phyloP scores from a whole-genome alignment of 2,329 filamentous ascomycete species.

The Pseudocercospora ulei region DNA sequence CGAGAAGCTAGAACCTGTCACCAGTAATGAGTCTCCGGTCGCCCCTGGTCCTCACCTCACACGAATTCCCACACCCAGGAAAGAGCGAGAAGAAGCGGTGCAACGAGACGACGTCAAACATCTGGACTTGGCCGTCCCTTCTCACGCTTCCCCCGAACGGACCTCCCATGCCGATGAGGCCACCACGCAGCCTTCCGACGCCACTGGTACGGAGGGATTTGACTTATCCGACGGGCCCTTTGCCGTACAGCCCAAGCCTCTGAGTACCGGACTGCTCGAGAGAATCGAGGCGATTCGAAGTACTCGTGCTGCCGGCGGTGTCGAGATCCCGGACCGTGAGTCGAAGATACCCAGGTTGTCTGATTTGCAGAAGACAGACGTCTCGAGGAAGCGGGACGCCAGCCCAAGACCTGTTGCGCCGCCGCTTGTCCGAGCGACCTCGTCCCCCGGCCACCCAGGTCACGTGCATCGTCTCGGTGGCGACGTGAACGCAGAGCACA shows the following conservation, averaged over 20 bases:
- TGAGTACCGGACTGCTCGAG: conserved; percentile 33
- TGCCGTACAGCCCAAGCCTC: conserved; percentile 30
- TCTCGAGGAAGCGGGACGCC: conserved; percentile 28
- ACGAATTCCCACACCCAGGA: conserved; percentile 26
- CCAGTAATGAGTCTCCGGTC: conserved; percentile 16
- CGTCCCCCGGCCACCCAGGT: conserved; percentile 38
- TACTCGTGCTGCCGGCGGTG: conserved; percentile 22
- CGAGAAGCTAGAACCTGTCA: conserved; percentile 19
- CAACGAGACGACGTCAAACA: conserved; percentile 50
- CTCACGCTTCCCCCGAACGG: conserved; percentile 15
- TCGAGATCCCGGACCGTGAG: conserved; percentile 23
- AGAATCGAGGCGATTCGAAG: conserved; percentile 35
- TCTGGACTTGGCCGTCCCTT: conserved; percentile 51
- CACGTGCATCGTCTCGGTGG: conserved; percentile 26
- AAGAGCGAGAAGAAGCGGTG: conserved; percentile 30
- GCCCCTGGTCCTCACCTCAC: conserved; percentile 19
- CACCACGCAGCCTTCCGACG: conserved; percentile 15
- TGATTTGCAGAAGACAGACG: conserved; percentile 30
- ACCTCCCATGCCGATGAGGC: neutral
- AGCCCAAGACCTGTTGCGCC: conserved; percentile 39
- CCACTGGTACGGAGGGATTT: conserved; percentile 14
- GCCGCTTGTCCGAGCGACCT: conserved; percentile 44
- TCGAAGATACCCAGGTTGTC: conserved; percentile 33
- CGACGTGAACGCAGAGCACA: conserved; percentile 19
- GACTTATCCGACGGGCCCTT: conserved; percentile 24